Evolutionary conservation across 345 rosid genomes (phyloP).

Genomic region (Arabidopsis suecica): DNA sequence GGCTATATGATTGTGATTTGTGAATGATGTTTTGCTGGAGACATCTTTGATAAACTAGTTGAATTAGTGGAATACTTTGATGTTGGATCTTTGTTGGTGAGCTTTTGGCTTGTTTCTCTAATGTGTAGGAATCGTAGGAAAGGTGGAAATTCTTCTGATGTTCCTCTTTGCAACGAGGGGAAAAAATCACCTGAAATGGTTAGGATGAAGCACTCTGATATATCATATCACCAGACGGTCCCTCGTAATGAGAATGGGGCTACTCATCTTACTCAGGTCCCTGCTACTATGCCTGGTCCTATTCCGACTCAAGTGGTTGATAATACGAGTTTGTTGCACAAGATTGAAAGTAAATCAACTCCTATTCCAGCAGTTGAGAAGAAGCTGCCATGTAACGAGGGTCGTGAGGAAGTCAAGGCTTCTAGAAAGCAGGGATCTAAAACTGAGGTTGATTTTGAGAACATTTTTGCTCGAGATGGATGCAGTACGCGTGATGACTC

Average conservation of each 20-base stretch:
- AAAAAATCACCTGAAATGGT: slow-evolving; percentile 51
- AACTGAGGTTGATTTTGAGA: slow-evolving; percentile 32
- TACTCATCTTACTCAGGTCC: slow-evolving; percentile 53
- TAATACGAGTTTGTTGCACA: slow-evolving; percentile 13
- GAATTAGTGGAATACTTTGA: slow-evolving; percentile 28
- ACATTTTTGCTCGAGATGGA: slow-evolving; percentile 39
- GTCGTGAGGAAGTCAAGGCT: slow-evolving; percentile 39
- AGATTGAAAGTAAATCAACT: slow-evolving; percentile 31
- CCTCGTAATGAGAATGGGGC: slow-evolving; percentile 51
- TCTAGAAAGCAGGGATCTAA: slow-evolving; percentile 40
- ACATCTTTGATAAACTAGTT: background rate
- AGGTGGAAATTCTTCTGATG: slow-evolving; percentile 36
- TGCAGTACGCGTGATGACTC: slow-evolving; percentile 23
- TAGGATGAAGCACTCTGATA: slow-evolving; percentile 60
- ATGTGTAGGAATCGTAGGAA: slow-evolving; percentile 46
- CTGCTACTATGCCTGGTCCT: slow-evolving; percentile 26
- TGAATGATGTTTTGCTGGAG: background rate
- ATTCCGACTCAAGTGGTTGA: slow-evolving; percentile 26
- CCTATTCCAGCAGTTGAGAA: slow-evolving; percentile 40
- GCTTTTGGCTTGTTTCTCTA: background rate
- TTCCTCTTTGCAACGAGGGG: slow-evolving; percentile 29
- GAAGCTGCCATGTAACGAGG: slow-evolving; percentile 39
- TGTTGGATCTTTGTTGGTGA: slow-evolving; percentile 29
- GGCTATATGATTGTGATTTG: slow-evolving; percentile 3
- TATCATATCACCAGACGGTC: slow-evolving; percentile 52